Evolutionary conservation across 768 basidiomycete species (phyloP).

Genomic region (Pleurotus giganteus): DNA sequence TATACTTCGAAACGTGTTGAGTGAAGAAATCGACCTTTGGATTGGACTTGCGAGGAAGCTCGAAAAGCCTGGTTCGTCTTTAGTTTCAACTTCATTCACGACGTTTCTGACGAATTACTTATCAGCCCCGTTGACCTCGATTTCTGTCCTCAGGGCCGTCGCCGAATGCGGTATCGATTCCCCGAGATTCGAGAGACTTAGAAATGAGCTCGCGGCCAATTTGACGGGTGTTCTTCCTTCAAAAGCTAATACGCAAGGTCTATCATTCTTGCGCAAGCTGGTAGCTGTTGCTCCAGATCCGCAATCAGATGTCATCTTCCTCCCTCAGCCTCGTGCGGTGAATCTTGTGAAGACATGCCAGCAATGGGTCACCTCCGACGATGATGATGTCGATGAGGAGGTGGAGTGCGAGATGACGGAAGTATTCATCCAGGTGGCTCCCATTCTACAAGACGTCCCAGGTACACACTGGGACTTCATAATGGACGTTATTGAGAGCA

Average conservation of each 20-base stretch:
- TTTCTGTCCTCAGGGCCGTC: slow-evolving; percentile 64
- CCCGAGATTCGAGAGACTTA: slow-evolving; percentile 70
- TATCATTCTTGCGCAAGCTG: slow-evolving; percentile 66
- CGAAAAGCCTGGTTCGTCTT: slow-evolving; percentile 56
- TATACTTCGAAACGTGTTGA: slow-evolving; percentile 55
- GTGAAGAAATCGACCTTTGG: slow-evolving; percentile 76
- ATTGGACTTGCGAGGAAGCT: slow-evolving; percentile 62
- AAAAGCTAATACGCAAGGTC: slow-evolving; percentile 67
- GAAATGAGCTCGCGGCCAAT: slow-evolving; percentile 88
- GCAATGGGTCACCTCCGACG: slow-evolving; percentile 65
- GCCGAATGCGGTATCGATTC: slow-evolving; percentile 65
- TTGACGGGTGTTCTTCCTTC: slow-evolving; percentile 62
- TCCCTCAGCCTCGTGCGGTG: slow-evolving; percentile 81
- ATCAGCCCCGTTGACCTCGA: slow-evolving; percentile 66
- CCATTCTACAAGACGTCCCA: slow-evolving; percentile 82
- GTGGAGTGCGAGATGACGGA: slow-evolving; percentile 76
- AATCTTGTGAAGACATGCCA: slow-evolving; percentile 85
- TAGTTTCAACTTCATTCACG: not conserved
- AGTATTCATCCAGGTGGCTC: slow-evolving; percentile 73
- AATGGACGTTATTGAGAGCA: slow-evolving; percentile 85
- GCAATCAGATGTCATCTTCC: slow-evolving; percentile 79
- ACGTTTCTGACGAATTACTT: not conserved
- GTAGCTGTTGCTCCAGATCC: slow-evolving; percentile 71
- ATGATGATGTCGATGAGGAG: slow-evolving; percentile 70
- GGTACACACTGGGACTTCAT: slow-evolving; percentile 94